Percentiles rank a stretch among this genome's conserved stretches.
phyloP scores from a whole-genome alignment of 2,329 filamentous ascomycete genomes.

The Fusarium sarcochroum region DNA sequence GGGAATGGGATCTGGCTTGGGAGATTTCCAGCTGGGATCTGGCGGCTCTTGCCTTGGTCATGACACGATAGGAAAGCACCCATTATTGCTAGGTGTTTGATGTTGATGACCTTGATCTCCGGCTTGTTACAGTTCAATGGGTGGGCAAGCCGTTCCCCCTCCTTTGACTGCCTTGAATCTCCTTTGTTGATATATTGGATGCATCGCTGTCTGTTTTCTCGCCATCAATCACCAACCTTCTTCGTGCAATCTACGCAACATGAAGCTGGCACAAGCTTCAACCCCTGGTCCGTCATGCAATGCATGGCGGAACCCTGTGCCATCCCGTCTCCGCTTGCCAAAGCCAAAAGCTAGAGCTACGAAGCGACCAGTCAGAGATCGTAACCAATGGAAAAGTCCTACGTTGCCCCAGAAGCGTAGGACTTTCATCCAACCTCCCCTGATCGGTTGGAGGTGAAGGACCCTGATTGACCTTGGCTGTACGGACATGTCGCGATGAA shows the following conservation, averaged over 20 bases:
- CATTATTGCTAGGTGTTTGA: conserved; percentile 43
- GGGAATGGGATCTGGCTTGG: conserved; percentile 23
- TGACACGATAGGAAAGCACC: conserved; percentile 16
- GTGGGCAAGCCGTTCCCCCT: conserved; percentile 2
- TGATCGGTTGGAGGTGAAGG: conserved; percentile 4
- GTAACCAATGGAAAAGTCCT: conserved; percentile 36
- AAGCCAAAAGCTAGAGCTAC: conserved; percentile 22
- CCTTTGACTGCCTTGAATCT: neutral
- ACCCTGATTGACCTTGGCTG: conserved; percentile 24
- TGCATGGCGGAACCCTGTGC: conserved; percentile 41
- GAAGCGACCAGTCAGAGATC: conserved; percentile 26
- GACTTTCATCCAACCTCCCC: conserved; percentile 31
- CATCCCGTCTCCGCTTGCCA: conserved; percentile 34
- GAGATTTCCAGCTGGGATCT: conserved; percentile 34
- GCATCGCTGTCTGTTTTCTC: neutral
- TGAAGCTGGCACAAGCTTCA: conserved; percentile 46
- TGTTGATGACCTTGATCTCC: conserved; percentile 36
- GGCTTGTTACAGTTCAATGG: conserved; percentile 2
- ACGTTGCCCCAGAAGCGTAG: conserved; percentile 33
- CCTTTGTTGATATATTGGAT: neutral
- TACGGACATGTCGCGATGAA: conserved; percentile 5
- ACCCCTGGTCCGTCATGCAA: conserved; percentile 43
- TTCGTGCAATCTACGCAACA: conserved; percentile 20
- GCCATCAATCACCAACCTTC: conserved; percentile 27
- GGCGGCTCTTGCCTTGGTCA: conserved; percentile 17